Evolutionary conservation across 495 filamentous ascomycete genomes (phyloP).

Genomic region (Penicillium malachiteum): DNA sequence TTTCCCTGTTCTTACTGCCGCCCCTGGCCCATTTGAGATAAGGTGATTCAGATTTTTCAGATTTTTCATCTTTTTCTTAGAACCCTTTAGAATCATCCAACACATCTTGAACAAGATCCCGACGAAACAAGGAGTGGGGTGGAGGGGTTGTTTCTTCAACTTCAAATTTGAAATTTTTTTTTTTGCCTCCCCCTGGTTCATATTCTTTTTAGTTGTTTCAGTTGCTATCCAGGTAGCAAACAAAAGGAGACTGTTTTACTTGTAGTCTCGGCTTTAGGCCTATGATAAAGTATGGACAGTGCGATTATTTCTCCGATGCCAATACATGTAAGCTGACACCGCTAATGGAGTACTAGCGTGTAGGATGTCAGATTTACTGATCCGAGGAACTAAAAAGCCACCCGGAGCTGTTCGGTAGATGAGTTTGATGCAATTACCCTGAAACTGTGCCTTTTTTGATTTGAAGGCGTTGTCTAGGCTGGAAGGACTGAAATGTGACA

Average conservation of each 20-base stretch:
- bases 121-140: neutral
- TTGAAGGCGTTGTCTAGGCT: constrained; percentile 11
- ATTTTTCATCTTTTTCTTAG: too few species aligned
- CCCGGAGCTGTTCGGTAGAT: constrained; percentile 24
- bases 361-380: neutral
- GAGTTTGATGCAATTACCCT: constrained; percentile 22
- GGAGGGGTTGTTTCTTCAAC: neutral
- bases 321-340: neutral
- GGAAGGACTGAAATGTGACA: constrained; percentile 20
- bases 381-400: constrained; percentile 5
- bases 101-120: neutral
- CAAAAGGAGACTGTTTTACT: neutral
- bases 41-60: too few species aligned
- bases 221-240: constrained; percentile 1
- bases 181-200: neutral
- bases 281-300: too few species aligned
- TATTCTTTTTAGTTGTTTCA: neutral
- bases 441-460: constrained; percentile 19
- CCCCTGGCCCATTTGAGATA: too few species aligned
- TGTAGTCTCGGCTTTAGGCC: neutral
- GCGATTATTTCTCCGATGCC: neutral
- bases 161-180: neutral
- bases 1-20: constrained; percentile 5
- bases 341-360: neutral
- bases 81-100: neutral